A percentile compares a stretch with the other conserved stretches of the same genome.
Evolutionary conservation across 1,284 basidiomycete species (phyloP).

Genomic region (Veloporphyrellus conicus): DNA sequence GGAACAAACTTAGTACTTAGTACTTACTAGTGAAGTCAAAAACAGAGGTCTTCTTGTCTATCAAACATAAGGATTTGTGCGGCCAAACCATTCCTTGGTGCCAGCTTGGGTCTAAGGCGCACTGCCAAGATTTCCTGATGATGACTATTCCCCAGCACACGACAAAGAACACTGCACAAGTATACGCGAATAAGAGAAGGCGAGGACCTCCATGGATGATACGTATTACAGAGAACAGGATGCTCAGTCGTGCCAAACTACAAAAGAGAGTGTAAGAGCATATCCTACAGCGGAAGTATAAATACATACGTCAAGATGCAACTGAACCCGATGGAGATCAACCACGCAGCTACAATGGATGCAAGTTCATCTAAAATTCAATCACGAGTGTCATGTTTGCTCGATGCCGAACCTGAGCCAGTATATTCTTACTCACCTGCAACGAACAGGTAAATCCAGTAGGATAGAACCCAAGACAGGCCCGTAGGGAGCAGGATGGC

Average conservation of each 20-base stretch:
- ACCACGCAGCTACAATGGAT: neutral
- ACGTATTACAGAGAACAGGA: slow-evolving; percentile 8
- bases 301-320: slow-evolving; percentile 1
- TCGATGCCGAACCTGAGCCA: neutral
- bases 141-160: slow-evolving; percentile 3
- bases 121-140: slow-evolving; percentile 2
- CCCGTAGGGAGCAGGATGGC: slow-evolving; percentile 1
- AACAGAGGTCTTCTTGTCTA: neutral
- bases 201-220: neutral
- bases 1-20: too few species aligned
- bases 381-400: neutral
- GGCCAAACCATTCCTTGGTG: neutral
- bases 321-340: neutral
- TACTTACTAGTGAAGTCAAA: slow-evolving; percentile 2
- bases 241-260: slow-evolving; percentile 2
- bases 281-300: neutral
- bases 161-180: slow-evolving; percentile 3
- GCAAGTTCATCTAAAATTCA: neutral
- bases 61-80: neutral
- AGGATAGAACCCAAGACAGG: neutral
- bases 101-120: slow-evolving; percentile 1
- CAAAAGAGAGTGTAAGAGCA: neutral
- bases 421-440: neutral
- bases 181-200: slow-evolving; percentile 4
- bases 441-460: slow-evolving; percentile 1